Conservation (phyloP, 495 filamentous ascomycete genomes). For the Aspergillus funiculosus region DNA sequence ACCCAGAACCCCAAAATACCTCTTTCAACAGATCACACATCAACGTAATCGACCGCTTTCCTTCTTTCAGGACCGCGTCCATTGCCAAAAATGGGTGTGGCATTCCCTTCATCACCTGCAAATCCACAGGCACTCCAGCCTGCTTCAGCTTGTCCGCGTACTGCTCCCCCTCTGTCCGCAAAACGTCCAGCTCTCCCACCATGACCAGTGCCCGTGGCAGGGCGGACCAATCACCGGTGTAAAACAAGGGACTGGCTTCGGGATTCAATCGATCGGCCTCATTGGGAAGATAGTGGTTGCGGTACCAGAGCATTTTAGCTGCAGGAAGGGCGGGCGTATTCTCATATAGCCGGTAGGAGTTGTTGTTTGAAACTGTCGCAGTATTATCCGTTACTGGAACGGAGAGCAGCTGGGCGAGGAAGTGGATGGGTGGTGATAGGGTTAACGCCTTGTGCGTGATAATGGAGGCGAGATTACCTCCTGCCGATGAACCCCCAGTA, state of each 20-base stretch:
- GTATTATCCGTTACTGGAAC: constrained; percentile 57
- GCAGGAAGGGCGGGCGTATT: constrained; percentile 47
- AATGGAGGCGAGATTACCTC: constrained; percentile 50
- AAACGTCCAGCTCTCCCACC: constrained; percentile 52
- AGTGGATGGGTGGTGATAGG: constrained; percentile 37
- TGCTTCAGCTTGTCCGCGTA: constrained; percentile 43
- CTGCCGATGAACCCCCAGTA: constrained; percentile 52
- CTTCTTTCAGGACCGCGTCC: constrained; percentile 51
- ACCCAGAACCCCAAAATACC: constrained; percentile 41
- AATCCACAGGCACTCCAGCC: constrained; percentile 49
- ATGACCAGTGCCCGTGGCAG: constrained; percentile 49
- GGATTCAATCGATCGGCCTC: constrained; percentile 40
- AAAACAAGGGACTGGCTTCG: constrained; percentile 52
- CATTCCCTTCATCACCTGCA: constrained; percentile 54
- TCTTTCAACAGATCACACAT: constrained; percentile 49
- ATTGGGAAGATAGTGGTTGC: constrained; percentile 51
- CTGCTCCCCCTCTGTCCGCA: constrained; percentile 47
- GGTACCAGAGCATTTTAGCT: constrained; percentile 55
- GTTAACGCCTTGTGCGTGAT: constrained; percentile 50
- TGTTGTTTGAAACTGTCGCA: constrained; percentile 38
- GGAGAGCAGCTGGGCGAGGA: constrained; percentile 48
- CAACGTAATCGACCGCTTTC: constrained; percentile 47
- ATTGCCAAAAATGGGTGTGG: constrained; percentile 59
- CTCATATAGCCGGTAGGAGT: constrained; percentile 46
- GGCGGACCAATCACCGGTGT: constrained; percentile 41